phyloP scores from a whole-genome alignment of 805 yeast genomes.

The Blastobotrys robertii region DNA sequence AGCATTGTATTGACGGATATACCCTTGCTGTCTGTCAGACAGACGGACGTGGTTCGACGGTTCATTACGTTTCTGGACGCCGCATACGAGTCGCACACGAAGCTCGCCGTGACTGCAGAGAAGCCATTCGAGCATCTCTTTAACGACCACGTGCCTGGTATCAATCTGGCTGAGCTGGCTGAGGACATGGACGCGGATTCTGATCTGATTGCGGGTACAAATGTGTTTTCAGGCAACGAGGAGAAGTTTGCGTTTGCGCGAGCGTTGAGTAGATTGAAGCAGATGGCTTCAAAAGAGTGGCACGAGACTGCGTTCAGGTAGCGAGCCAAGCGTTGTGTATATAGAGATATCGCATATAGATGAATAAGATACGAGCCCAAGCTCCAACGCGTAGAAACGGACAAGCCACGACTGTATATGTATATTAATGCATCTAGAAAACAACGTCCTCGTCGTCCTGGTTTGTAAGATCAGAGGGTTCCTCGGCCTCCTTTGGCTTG shows the following conservation, averaged over 20 bases:
- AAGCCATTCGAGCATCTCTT: conserved; percentile 77
- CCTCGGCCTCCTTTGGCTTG: conserved; percentile 6
- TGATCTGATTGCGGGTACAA: conserved; percentile 31
- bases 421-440: neutral
- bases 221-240: conserved; percentile 73
- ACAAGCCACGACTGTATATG: neutral
- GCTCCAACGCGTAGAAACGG: no score
- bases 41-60: conserved; percentile 77
- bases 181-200: conserved; percentile 70
- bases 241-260: conserved; percentile 96
- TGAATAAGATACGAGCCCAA: neutral
- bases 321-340: neutral
- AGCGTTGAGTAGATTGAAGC: conserved; percentile 81
- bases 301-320: conserved; percentile 11
- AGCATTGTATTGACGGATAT: conserved; percentile 87
- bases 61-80: conserved; percentile 95
- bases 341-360: neutral
- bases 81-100: conserved; percentile 82
- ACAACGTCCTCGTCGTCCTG: neutral
- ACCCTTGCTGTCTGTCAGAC: conserved; percentile 69
- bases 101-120: conserved; percentile 81
- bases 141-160: conserved; percentile 41
- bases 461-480: neutral
- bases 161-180: conserved; percentile 39
- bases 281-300: conserved; percentile 94